A percentile compares a stretch with the other conserved stretches of the same genome.
Conservation (phyloP, 768 basidiomycete species). For the Hemileccinum impolitum region DNA sequence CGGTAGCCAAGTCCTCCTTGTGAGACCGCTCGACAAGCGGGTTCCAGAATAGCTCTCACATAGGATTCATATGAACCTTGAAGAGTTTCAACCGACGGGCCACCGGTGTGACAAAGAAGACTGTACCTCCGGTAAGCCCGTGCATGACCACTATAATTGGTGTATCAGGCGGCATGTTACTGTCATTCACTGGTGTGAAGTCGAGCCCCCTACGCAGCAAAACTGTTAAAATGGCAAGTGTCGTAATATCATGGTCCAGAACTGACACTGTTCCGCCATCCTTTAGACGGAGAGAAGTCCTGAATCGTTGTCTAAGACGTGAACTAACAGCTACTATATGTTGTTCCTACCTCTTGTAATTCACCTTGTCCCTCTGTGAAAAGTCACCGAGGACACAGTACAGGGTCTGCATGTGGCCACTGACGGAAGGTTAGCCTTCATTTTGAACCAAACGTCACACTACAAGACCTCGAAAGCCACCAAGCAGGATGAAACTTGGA, state of each 20-base stretch:
- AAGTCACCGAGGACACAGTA: constrained; percentile 32
- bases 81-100: constrained; percentile 6
- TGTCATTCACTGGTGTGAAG: constrained; percentile 28
- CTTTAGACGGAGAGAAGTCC: constrained; percentile 27
- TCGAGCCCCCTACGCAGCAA: constrained; percentile 28
- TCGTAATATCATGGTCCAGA: not conserved
- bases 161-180: constrained; percentile 20
- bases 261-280: constrained; percentile 35
- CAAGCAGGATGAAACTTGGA: constrained; percentile 29
- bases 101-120: not conserved
- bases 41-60: constrained; percentile 76
- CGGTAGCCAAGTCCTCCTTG: constrained; percentile 90
- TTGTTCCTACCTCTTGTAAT: constrained; percentile 28
- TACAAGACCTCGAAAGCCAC: constrained; percentile 32
- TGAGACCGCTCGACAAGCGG: constrained; percentile 63
- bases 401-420: constrained; percentile 33
- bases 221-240: not conserved
- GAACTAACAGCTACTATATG: not conserved
- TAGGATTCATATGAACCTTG: constrained; percentile 88
- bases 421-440: constrained; percentile 16
- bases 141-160: constrained; percentile 33
- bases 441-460: not conserved
- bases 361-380: constrained; percentile 28
- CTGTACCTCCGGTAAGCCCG: constrained; percentile 32
- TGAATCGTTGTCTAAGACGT: constrained; percentile 10